Conservation (phyloP, 768 basidiomycete species). For the Piloderma croceum region DNA sequence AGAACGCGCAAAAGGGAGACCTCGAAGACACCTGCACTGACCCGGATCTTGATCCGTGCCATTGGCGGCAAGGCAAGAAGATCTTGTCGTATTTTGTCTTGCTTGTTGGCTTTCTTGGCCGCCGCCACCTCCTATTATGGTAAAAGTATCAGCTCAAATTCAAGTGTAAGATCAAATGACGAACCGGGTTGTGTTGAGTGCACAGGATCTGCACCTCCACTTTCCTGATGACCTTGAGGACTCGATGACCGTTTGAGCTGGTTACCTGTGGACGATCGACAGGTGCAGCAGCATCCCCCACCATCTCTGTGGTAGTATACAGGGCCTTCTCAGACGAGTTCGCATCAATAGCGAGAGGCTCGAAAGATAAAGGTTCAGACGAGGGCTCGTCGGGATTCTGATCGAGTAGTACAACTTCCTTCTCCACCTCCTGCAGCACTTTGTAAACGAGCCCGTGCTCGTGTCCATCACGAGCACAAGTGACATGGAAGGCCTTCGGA, state of each 20-base stretch:
- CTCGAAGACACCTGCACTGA: conserved; percentile 81
- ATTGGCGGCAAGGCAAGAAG: conserved; percentile 65
- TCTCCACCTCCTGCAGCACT: conserved; percentile 67
- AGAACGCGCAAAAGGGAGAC: conserved; percentile 71
- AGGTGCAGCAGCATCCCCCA: conserved; percentile 3
- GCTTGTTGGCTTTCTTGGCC: conserved; percentile 67
- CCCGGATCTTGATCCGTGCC: conserved; percentile 78
- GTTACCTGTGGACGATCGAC: conserved; percentile 14
- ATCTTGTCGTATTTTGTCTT: conserved; percentile 66
- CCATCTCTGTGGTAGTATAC: neutral
- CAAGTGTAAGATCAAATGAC: conserved; percentile 23
- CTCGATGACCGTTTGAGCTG: too few relatives aligned
- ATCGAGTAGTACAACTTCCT: conserved; percentile 70
- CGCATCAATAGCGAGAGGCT: conserved; percentile 23
- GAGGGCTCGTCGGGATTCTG: conserved; percentile 15
- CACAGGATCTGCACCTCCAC: conserved; percentile 73
- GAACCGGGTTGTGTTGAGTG: conserved; percentile 84
- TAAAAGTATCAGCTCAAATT: neutral
- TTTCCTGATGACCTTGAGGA: conserved; percentile 71
- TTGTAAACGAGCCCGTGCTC: conserved; percentile 51
- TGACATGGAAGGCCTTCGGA: conserved; percentile 87
- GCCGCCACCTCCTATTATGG: conserved; percentile 60
- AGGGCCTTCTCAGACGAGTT: too few relatives aligned
- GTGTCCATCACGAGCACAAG: conserved; percentile 67
- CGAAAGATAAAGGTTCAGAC: conserved; percentile 22